Evolutionary conservation across 2,329 filamentous ascomycete genomes (phyloP).

Genomic region (Fusarium sulawesiense): DNA sequence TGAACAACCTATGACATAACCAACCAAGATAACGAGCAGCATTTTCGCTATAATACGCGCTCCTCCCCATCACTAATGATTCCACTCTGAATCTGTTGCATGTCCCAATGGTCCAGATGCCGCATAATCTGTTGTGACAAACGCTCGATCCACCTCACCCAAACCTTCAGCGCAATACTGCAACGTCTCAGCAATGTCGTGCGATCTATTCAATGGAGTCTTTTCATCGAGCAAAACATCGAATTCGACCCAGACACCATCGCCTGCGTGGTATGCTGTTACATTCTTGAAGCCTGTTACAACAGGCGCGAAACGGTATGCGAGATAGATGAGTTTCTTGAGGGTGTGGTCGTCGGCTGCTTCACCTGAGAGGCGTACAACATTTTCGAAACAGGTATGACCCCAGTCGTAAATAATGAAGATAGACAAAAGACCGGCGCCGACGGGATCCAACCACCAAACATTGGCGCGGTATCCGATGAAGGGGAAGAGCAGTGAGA

Average conservation of each 20-base stretch:
- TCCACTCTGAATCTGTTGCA: constrained; percentile 46
- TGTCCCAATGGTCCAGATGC: constrained; percentile 49
- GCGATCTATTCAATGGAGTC: constrained; percentile 47
- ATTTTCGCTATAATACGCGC: too few relatives aligned
- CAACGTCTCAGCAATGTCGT: constrained; percentile 51
- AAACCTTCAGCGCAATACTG: constrained; percentile 52
- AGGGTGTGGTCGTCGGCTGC: constrained; percentile 47
- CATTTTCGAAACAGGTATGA: constrained; percentile 58
- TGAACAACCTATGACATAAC: constrained; percentile 18
- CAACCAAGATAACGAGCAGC: not conserved
- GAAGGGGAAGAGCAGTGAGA: constrained; percentile 87
- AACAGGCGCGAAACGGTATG: constrained; percentile 50
- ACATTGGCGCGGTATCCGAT: constrained; percentile 67
- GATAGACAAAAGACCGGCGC: constrained; percentile 70
- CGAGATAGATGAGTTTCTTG: constrained; percentile 50
- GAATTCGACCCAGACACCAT: constrained; percentile 51
- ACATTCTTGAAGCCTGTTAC: constrained; percentile 51
- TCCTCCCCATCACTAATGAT: constrained; percentile 22
- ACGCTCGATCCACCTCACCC: constrained; percentile 48
- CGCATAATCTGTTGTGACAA: constrained; percentile 52
- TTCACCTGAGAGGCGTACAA: constrained; percentile 49
- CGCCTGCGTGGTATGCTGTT: constrained; percentile 50
- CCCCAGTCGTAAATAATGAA: constrained; percentile 79
- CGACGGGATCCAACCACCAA: constrained; percentile 75
- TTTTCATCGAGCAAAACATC: constrained; percentile 49